Evolutionary conservation across 805 yeast genomes (phyloP), one percentile per base, ranked within the genome.

Genomic region (Candida oleophila): DNA sequence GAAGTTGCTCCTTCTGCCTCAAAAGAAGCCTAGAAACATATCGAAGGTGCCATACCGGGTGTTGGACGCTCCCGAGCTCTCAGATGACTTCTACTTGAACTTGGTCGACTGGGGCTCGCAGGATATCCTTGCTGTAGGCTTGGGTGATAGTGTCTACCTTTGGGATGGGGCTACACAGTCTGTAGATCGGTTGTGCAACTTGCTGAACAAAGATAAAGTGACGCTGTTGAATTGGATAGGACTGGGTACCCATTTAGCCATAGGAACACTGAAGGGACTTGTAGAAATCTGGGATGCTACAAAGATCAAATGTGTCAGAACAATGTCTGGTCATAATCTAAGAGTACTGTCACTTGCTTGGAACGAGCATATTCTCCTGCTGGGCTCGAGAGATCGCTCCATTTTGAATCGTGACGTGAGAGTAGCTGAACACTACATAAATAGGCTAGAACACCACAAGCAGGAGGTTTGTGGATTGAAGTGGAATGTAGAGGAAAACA

Each of bases 391-490:
- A 50, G 99, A 94, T 66, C 68, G 89, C 33, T 73, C 83, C 3
- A 91, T 94, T 43, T 68, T 90, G 42, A 96, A 94, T 62, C 76
- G 97, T 51, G 99, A 94, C 64, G 97, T 94, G 19, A 76, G 99
- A 45, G 82, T 83, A 33, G 87, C 92, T 4, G 87, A 86, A 22
- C 96, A 90, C 56, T 90, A 74, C 62, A 80, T 88, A 58, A 81
- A 82, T 51, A 78, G 81, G 52, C 71, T 94, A 28, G 84, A 81
- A 34, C 72, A 77, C 20, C 99, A 94, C 65, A 81, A 83, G 46
- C 98, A 94, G 67, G 99, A 94, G 65, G 96, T 94, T 38, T 94
- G 99, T 69, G 99, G 99, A 2, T 76, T 94, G 54, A 83, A 83
- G 60, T 94, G 99, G 99, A 91, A 91, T 58, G 76, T 81, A 3